Percentiles rank a stretch among this genome's conserved stretches.
These are phyloP conservation scores for Chrysoporthe deuterocubensis DNA, from an alignment of 2,329 filamentous ascomycete species.

Conservation along the genomic window DNA sequence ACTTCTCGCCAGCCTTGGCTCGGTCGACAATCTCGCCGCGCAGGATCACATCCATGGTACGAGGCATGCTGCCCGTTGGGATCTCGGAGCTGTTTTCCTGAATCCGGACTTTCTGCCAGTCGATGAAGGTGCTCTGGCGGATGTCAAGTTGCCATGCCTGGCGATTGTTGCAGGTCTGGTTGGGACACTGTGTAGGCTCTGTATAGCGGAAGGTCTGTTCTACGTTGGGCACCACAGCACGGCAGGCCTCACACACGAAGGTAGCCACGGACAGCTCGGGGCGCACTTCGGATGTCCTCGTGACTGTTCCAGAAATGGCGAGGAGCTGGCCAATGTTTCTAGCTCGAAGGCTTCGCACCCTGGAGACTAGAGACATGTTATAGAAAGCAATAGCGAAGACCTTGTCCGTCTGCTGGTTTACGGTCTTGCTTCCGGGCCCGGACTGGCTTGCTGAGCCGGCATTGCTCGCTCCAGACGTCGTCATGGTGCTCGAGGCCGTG, in stretches of 20 bases:
- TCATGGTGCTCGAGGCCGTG: conserved; percentile 72
- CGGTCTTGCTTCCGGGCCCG: conserved; percentile 74
- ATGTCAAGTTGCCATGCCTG: conserved; percentile 97
- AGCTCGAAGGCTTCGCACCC: conserved; percentile 84
- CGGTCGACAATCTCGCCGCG: conserved; percentile 97
- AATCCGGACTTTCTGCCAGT: conserved; percentile 98
- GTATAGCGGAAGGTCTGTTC: conserved; percentile 98
- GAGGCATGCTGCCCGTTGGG: conserved; percentile 96
- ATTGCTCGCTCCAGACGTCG: conserved; percentile 69
- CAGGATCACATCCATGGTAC: conserved; percentile 95
- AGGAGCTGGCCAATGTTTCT: conserved; percentile 89
- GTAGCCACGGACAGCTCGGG: conserved; percentile 92
- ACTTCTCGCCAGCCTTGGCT: conserved; percentile 96
- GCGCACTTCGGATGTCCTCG: conserved; percentile 93
- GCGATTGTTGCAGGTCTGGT: conserved; percentile 83
- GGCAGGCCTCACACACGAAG: conserved; percentile 88
- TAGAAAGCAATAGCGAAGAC: conserved; percentile 93
- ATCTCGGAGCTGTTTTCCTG: conserved; percentile 99
- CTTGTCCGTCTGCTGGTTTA: conserved; percentile 95
- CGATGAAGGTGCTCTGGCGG: conserved; percentile 93
- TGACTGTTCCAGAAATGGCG: conserved; percentile 96
- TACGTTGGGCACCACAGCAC: conserved; percentile 82
- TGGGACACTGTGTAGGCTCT: conserved; percentile 94
- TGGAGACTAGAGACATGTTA: conserved; percentile 85
- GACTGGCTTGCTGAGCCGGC: conserved; percentile 65